A percentile compares a stretch with the other conserved stretches of the same genome.
phyloP scores from a whole-genome alignment of 768 basidiomycete species.

The Agrocybe praecox region DNA sequence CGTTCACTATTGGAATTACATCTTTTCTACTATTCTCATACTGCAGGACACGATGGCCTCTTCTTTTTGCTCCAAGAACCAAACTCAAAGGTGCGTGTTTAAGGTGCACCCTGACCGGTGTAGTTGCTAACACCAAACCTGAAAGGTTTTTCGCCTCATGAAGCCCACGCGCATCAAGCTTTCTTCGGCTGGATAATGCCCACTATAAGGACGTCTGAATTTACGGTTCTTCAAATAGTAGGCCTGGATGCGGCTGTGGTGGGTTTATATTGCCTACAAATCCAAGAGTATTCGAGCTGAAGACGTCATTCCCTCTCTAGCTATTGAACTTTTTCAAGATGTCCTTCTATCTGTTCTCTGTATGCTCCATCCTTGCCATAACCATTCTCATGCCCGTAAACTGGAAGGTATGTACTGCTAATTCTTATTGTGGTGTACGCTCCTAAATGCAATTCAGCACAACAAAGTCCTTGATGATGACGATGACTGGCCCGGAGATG shows the following conservation, averaged over 20 bases:
- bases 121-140: constrained; percentile 10
- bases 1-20: constrained; percentile 71
- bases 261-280: constrained; percentile 33
- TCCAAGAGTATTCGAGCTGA: not conserved
- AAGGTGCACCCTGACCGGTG: not conserved
- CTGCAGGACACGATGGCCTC: constrained; percentile 83
- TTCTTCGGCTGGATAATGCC: constrained; percentile 98
- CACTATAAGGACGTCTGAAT: constrained; percentile 88
- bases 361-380: constrained; percentile 81
- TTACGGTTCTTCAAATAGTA: constrained; percentile 92
- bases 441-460: constrained; percentile 44
- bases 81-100: constrained; percentile 82
- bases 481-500: constrained; percentile 44
- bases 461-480: constrained; percentile 72
- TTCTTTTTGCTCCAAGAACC: constrained; percentile 91
- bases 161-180: constrained; percentile 82
- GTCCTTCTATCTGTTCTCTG: constrained; percentile 88
- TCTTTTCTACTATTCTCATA: constrained; percentile 91
- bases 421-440: constrained; percentile 2
- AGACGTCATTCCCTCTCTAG: constrained; percentile 37
- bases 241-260: constrained; percentile 97
- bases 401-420: constrained; percentile 65
- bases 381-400: constrained; percentile 95
- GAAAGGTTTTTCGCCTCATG: constrained; percentile 89
- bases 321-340: constrained; percentile 95